phyloP scores from a whole-genome alignment of 768 basidiomycete species.

The Mycena capillaripes region DNA sequence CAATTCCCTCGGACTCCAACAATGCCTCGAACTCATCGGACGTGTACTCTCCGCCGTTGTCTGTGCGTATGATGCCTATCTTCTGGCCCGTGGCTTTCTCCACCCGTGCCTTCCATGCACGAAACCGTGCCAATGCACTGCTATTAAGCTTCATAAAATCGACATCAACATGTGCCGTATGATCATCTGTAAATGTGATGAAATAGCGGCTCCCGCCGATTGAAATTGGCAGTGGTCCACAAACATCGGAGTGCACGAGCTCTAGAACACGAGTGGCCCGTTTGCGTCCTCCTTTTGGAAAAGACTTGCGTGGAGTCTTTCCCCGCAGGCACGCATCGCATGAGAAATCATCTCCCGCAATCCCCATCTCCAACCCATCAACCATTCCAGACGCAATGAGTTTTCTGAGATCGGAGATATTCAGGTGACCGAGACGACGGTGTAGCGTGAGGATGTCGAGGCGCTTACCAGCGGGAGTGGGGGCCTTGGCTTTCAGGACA shows the following conservation, averaged over 20 bases:
- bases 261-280: constrained; percentile 16
- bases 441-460: constrained; percentile 20
- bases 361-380: constrained; percentile 3
- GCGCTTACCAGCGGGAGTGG: constrained; percentile 11
- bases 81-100: constrained; percentile 36
- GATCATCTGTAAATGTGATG: constrained; percentile 10
- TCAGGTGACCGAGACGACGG: constrained; percentile 8
- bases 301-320: constrained; percentile 12
- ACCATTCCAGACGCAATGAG: not conserved
- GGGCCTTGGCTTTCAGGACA: constrained; percentile 18
- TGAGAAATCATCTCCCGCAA: not conserved
- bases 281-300: constrained; percentile 6
- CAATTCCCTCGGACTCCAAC: constrained; percentile 39
- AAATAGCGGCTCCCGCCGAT: constrained; percentile 12
- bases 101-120: constrained; percentile 28
- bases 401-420: constrained; percentile 11
- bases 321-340: constrained; percentile 8
- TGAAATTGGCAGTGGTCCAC: constrained; percentile 2
- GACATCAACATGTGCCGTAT: not conserved
- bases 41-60: constrained; percentile 44
- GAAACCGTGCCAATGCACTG: constrained; percentile 23
- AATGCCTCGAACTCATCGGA: constrained; percentile 34
- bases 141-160: constrained; percentile 25
- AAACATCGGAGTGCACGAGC: constrained; percentile 3
- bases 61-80: constrained; percentile 31